These are phyloP conservation scores for Betula pendula DNA, from an alignment of 306 rosid genomes.

Conservation along the genomic window DNA sequence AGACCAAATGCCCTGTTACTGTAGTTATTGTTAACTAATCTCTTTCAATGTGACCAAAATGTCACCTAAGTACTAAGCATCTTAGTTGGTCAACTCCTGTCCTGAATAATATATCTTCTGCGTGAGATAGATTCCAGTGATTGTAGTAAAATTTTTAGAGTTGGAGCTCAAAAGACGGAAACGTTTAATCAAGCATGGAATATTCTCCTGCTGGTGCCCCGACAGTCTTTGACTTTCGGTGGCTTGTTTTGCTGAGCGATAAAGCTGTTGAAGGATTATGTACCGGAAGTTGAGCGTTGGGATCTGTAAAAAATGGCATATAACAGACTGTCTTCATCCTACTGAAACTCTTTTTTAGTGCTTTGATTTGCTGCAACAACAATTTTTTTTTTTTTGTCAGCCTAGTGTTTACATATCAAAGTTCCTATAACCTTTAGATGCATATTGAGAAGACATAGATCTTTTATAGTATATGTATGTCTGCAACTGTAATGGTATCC, in stretches of 20 bases:
- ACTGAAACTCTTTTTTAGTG: neutral
- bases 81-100: no score
- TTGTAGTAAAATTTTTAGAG: no score
- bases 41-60: no score
- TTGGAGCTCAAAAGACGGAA: no score
- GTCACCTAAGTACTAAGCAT: no score
- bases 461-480: neutral
- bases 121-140: no score
- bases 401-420: neutral
- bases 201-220: neutral
- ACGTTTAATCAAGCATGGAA: neutral
- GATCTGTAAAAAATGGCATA: neutral
- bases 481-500: no score
- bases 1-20: no score
- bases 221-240: neutral
- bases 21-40: no score
- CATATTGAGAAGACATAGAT: neutral
- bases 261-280: neutral
- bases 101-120: no score
- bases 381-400: neutral
- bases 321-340: neutral
- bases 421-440: neutral
- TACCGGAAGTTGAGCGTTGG: neutral
- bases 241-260: neutral
- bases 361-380: neutral